Conservation (phyloP, 73 alveolate species). For the Chromera velia region DNA sequence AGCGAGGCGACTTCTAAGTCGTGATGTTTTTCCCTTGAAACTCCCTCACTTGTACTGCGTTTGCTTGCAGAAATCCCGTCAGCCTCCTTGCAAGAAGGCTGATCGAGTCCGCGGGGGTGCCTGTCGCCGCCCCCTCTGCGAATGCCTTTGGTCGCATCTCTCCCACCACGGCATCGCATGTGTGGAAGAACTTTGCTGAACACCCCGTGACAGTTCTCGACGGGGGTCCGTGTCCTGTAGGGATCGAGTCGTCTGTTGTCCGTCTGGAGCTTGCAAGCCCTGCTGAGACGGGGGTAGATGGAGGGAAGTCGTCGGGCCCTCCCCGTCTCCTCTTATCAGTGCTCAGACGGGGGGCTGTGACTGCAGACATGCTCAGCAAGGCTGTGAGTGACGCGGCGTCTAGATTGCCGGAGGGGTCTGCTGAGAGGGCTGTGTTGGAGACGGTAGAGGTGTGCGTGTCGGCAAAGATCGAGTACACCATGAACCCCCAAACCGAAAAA, state of each 20-base stretch:
- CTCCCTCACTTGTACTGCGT: too few relatives aligned
- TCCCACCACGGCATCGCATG: slow-evolving; percentile 81
- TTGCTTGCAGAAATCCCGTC: too few relatives aligned
- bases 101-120: slow-evolving; percentile 52
- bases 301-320: slow-evolving; percentile 9
- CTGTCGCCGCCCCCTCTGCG: slow-evolving; percentile 87
- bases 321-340: slow-evolving; percentile 43
- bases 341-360: neutral
- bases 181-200: slow-evolving; percentile 60
- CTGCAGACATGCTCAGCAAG: neutral
- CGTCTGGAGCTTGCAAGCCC: slow-evolving; percentile 48
- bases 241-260: slow-evolving; percentile 85
- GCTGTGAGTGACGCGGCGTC: slow-evolving; percentile 29
- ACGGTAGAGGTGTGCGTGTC: slow-evolving; percentile 28
- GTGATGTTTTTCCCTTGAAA: too few relatives aligned
- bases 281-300: slow-evolving; percentile 14
- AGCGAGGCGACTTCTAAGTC: too few relatives aligned
- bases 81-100: too few relatives aligned
- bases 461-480: slow-evolving; percentile 35
- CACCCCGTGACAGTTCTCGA: slow-evolving; percentile 63
- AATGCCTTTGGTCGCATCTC: slow-evolving; percentile 80
- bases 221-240: slow-evolving; percentile 71
- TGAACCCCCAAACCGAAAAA: slow-evolving; percentile 47
- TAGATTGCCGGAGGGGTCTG: slow-evolving; percentile 57
- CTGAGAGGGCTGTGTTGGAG: slow-evolving; percentile 33